Percentiles rank a stretch among this genome's conserved stretches.
Evolutionary conservation across 805 yeast species (phyloP).

Genomic region (Kregervanrija pseudodelftensis): DNA sequence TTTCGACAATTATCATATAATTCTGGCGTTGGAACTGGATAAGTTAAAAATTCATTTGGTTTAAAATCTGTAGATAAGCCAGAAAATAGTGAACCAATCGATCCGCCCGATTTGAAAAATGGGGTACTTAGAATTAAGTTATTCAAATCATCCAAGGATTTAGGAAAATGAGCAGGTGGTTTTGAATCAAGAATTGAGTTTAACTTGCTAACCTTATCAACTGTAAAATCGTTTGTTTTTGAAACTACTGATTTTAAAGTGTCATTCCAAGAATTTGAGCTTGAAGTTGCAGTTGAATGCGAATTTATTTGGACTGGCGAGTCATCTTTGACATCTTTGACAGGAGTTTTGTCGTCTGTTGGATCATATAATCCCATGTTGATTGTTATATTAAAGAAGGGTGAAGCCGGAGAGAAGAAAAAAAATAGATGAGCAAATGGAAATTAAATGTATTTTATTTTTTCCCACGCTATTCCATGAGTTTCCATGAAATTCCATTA

Average conservation of each 20-base stretch:
- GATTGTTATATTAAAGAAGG: too few relatives aligned
- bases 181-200: not conserved
- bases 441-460: too few relatives aligned
- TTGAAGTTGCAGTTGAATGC: not conserved
- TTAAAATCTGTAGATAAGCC: slow-evolving; percentile 2
- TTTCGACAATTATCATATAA: slow-evolving; percentile 59
- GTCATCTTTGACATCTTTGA: not conserved
- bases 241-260: slow-evolving; percentile 6
- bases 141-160: too few relatives aligned
- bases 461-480: too few relatives aligned
- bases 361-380: slow-evolving; percentile 12
- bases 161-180: too few relatives aligned
- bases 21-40: slow-evolving; percentile 29
- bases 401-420: too few relatives aligned
- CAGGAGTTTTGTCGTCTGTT: slow-evolving; percentile 1
- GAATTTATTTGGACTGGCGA: slow-evolving; percentile 4
- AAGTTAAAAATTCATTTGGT: slow-evolving; percentile 19
- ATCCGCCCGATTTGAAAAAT: not conserved
- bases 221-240: slow-evolving; percentile 12
- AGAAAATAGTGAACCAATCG: not conserved
- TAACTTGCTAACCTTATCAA: slow-evolving; percentile 5
- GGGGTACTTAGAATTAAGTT: too few relatives aligned
- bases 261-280: slow-evolving; percentile 1
- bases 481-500: too few relatives aligned
- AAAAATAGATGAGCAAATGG: too few relatives aligned